phyloP scores from a whole-genome alignment of 345 rosid species.

The Boechera retrofracta region DNA sequence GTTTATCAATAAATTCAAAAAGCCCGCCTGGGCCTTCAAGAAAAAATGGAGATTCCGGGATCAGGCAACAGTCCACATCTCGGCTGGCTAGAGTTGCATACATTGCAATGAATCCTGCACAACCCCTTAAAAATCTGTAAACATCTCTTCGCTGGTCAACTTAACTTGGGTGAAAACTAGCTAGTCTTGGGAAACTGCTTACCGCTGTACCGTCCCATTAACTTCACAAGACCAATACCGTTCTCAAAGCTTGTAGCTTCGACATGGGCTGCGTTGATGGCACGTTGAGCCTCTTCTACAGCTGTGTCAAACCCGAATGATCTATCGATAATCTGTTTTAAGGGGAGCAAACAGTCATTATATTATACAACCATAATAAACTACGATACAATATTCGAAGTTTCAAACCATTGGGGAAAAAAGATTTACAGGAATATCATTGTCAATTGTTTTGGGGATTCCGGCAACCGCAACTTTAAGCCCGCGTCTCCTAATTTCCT shows the following conservation, averaged over 20 bases:
- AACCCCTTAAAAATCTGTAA: slow-evolving; percentile 13
- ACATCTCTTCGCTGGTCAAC: slow-evolving; percentile 20
- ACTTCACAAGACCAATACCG: slow-evolving; percentile 77
- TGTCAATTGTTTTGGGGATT: slow-evolving; percentile 80
- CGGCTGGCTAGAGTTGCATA: slow-evolving; percentile 91
- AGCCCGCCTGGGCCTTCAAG: slow-evolving; percentile 84
- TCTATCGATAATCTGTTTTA: slow-evolving; percentile 63
- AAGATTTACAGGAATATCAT: slow-evolving; percentile 65
- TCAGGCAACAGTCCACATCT: slow-evolving; percentile 92
- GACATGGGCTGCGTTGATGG: slow-evolving; percentile 86
- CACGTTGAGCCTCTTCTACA: slow-evolving; percentile 88
- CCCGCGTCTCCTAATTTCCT: slow-evolving; percentile 69
- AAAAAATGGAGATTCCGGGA: slow-evolving; percentile 84
- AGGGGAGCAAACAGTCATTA: slow-evolving; percentile 2
- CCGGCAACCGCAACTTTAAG: slow-evolving; percentile 84
- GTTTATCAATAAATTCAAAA: slow-evolving; percentile 62
- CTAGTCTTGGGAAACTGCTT: slow-evolving; percentile 33
- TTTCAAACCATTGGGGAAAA: not conserved
- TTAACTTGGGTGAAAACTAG: not conserved
- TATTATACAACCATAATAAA: not conserved
- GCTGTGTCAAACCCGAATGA: slow-evolving; percentile 89
- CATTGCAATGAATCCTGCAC: slow-evolving; percentile 87
- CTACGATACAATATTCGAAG: not conserved
- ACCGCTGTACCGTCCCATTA: slow-evolving; percentile 85
- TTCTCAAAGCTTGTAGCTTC: slow-evolving; percentile 78